Conservation (phyloP, 148 eudicot genomes). For the Salicornia ramosissima region DNA sequence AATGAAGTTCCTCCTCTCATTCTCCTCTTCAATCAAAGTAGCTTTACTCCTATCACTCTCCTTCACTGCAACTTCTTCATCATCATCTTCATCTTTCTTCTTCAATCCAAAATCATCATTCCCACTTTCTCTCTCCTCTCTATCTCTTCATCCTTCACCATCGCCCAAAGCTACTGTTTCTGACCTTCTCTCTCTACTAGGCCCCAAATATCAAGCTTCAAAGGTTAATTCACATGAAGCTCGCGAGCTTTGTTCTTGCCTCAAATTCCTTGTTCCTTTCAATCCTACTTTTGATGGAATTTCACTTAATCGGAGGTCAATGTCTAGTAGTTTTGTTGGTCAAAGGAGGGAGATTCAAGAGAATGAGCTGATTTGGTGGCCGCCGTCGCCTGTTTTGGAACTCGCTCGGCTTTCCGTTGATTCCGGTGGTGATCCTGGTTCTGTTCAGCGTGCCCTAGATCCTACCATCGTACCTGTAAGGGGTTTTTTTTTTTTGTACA, state of each 20-base stretch:
- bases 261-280: conserved; percentile 76
- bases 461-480: conserved; percentile 60
- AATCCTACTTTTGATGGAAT: conserved; percentile 7
- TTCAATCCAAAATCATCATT: conserved; percentile 18
- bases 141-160: conserved; percentile 9
- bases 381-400: conserved; percentile 67
- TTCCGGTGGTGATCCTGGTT: conserved; percentile 68
- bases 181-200: conserved; percentile 72
- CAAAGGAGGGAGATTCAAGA: conserved; percentile 25
- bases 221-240: conserved; percentile 40
- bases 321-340: background rate
- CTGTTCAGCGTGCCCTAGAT: conserved; percentile 54
- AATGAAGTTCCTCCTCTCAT: conserved; percentile 1
- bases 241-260: conserved; percentile 52
- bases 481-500: background rate
- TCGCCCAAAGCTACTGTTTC: conserved; percentile 52
- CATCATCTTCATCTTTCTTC: conserved; percentile 31
- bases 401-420: conserved; percentile 77
- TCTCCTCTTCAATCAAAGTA: conserved; percentile 32
- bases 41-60: conserved; percentile 48
- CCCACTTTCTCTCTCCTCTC: conserved; percentile 15
- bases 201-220: conserved; percentile 46
- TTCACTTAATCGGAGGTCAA: conserved; percentile 19
- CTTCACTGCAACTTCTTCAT: conserved; percentile 4
- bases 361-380: conserved; percentile 61